A percentile compares a stretch with the other conserved stretches of the same genome.
Evolutionary conservation across 2,329 filamentous ascomycete genomes (phyloP).

Genomic region (Alternaria triticimaculans): DNA sequence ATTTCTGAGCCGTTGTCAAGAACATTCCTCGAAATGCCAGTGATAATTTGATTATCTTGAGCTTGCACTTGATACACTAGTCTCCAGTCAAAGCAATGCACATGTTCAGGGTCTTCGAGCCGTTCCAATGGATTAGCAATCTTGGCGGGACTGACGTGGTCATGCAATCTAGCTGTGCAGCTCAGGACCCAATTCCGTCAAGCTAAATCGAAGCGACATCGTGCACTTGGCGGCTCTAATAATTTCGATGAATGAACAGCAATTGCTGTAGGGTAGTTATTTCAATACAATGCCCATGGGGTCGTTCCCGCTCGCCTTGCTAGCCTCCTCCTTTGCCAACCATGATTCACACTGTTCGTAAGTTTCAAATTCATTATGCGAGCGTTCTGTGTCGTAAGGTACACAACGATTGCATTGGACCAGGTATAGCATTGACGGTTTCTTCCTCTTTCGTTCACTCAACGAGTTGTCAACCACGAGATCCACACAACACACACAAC

Average conservation of each 20-base stretch:
- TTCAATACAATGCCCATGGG: background rate
- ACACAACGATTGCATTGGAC: background rate
- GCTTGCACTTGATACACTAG: background rate
- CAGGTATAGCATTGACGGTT: background rate
- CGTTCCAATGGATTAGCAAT: background rate
- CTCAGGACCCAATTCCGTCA: background rate
- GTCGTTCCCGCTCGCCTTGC: background rate
- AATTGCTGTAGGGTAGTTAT: background rate
- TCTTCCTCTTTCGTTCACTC: background rate
- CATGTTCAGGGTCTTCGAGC: background rate
- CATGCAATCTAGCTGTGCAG: background rate
- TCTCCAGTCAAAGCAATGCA: background rate
- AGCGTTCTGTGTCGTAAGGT: background rate
- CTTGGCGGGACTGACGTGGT: background rate
- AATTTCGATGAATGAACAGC: background rate
- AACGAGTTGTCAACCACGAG: background rate
- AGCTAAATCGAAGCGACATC: background rate
- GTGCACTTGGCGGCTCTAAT: background rate
- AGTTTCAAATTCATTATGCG: background rate
- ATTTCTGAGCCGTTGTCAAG: background rate
- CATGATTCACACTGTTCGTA: background rate
- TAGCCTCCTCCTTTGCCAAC: background rate
- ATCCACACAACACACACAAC: background rate
- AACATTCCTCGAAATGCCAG: background rate
- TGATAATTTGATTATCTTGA: background rate